A percentile compares a stretch with the other conserved stretches of the same genome.
phyloP scores from a whole-genome alignment of 345 rosid genomes.

The Populus davidiana region DNA sequence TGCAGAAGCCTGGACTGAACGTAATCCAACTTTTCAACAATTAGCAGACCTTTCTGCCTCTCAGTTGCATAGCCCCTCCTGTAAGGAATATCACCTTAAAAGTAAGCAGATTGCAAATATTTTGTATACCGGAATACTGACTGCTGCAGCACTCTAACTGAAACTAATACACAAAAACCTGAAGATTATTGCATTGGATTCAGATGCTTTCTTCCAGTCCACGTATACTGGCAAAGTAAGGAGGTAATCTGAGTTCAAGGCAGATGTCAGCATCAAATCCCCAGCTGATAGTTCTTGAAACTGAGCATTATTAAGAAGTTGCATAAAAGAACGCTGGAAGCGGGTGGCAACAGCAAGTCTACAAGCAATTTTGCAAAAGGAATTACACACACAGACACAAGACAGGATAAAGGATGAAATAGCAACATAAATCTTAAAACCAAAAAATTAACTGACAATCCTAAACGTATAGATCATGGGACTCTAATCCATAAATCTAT shows the following conservation, averaged over 20 bases:
- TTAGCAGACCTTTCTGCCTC: slow-evolving; percentile 76
- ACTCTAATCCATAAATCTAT: too few species aligned
- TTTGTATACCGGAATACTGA: neutral
- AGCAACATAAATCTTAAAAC: neutral
- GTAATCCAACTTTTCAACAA: slow-evolving; percentile 90
- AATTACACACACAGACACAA: neutral
- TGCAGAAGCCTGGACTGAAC: slow-evolving; percentile 76
- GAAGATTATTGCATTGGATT: slow-evolving; percentile 85
- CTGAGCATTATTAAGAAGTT: slow-evolving; percentile 75
- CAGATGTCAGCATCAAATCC: slow-evolving; percentile 83
- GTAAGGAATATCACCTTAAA: slow-evolving; percentile 21
- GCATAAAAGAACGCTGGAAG: slow-evolving; percentile 92
- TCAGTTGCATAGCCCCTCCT: slow-evolving; percentile 96
- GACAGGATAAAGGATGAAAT: neutral
- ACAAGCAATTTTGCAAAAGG: slow-evolving; percentile 19
- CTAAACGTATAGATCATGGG: too few species aligned
- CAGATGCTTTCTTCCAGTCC: slow-evolving; percentile 86
- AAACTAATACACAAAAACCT: slow-evolving; percentile 37
- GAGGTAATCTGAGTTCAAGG: slow-evolving; percentile 87
- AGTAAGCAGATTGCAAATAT: neutral
- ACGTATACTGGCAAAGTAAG: slow-evolving; percentile 85
- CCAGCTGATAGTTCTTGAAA: slow-evolving; percentile 84
- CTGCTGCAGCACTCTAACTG: neutral
- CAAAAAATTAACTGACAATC: too few species aligned
- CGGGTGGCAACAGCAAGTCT: slow-evolving; percentile 77